phyloP scores from a whole-genome alignment of 352 stramenopile genomes.

The Phytophthora macrochlamydospora region DNA sequence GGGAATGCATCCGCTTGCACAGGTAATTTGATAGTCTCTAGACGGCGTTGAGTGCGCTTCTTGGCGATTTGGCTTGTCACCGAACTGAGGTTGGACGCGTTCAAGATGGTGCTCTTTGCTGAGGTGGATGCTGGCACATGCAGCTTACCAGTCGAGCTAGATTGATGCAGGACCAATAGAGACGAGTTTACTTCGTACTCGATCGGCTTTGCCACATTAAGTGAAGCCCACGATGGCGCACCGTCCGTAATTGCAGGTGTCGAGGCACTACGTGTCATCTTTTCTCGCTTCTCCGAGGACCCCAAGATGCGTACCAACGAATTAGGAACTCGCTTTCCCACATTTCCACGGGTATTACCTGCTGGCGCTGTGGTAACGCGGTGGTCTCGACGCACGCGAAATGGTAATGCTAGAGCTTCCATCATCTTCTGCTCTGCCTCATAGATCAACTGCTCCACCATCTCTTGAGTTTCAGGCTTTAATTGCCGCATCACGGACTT shows the following conservation, averaged over 20 bases:
- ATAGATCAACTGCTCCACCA: conserved; percentile 41
- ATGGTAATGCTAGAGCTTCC: conserved; percentile 27
- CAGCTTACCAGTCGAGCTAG: conserved; percentile 30
- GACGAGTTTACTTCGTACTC: conserved; percentile 72
- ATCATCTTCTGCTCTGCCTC: conserved; percentile 47
- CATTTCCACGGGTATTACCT: conserved; percentile 2
- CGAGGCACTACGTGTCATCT: conserved; percentile 34
- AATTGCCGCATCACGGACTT: conserved; percentile 59
- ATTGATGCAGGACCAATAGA: conserved; percentile 58
- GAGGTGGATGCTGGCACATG: conserved; percentile 26
- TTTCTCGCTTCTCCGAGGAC: conserved; percentile 19
- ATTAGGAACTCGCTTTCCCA: conserved; percentile 13
- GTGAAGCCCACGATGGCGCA: conserved; percentile 50
- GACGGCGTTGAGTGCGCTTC: conserved; percentile 56
- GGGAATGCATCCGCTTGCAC: conserved; percentile 49
- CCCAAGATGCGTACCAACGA: conserved; percentile 24
- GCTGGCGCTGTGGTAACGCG: conserved; percentile 22
- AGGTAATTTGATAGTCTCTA: conserved; percentile 60
- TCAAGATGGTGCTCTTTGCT: conserved; percentile 15
- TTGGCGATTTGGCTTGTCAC: conserved; percentile 41
- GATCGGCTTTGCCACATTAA: conserved; percentile 48
- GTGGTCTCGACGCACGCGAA: conserved; percentile 24
- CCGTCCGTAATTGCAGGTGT: conserved; percentile 23
- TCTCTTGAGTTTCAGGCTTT: conserved; percentile 24
- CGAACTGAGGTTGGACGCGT: conserved; percentile 32